phyloP scores from a whole-genome alignment of 2,329 filamentous ascomycete genomes.

The Trichoderma koningii region DNA sequence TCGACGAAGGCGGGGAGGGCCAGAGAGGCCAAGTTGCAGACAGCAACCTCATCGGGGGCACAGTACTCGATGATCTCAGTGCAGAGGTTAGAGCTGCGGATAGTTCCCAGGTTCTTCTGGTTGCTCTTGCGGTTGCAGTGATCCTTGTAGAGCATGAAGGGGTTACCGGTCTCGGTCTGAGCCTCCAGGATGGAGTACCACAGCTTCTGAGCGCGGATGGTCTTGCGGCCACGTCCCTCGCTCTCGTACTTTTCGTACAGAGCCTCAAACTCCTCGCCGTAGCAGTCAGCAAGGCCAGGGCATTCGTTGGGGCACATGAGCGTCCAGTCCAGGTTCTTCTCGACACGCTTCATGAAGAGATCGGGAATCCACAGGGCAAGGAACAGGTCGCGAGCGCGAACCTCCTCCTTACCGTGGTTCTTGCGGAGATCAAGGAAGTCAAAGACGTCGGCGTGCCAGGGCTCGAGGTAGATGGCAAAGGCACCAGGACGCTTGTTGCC shows the following conservation, averaged over 20 bases:
- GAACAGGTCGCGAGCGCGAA: slow-evolving; percentile 95
- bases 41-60: slow-evolving; percentile 95
- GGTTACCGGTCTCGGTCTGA: slow-evolving; percentile 98
- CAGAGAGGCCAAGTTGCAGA: slow-evolving; percentile 95
- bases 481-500: slow-evolving; percentile 99
- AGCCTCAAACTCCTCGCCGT: slow-evolving; percentile 95
- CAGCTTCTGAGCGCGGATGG: slow-evolving; percentile 95
- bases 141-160: slow-evolving; percentile 99
- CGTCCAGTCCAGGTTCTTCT: slow-evolving; percentile 95
- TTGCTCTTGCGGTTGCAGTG: slow-evolving; percentile 98
- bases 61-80: slow-evolving; percentile 98
- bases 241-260: slow-evolving; percentile 92
- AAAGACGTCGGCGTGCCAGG: slow-evolving; percentile 97
- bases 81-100: slow-evolving; percentile 97
- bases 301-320: slow-evolving; percentile 98
- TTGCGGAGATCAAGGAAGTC: slow-evolving; percentile 97
- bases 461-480: slow-evolving; percentile 98
- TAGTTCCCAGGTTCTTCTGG: slow-evolving; percentile 99
- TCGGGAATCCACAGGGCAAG: slow-evolving; percentile 98
- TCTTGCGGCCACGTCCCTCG: slow-evolving; percentile 84
- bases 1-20: slow-evolving; percentile 91
- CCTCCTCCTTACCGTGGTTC: slow-evolving; percentile 99
- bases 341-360: slow-evolving; percentile 99
- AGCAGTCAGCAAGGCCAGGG: slow-evolving; percentile 91
- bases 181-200: slow-evolving; percentile 99